Evolutionary conservation across 2,329 filamentous ascomycete species (phyloP), one percentile per base, ranked within the genome.

Genomic region (Penicillium sp.): DNA sequence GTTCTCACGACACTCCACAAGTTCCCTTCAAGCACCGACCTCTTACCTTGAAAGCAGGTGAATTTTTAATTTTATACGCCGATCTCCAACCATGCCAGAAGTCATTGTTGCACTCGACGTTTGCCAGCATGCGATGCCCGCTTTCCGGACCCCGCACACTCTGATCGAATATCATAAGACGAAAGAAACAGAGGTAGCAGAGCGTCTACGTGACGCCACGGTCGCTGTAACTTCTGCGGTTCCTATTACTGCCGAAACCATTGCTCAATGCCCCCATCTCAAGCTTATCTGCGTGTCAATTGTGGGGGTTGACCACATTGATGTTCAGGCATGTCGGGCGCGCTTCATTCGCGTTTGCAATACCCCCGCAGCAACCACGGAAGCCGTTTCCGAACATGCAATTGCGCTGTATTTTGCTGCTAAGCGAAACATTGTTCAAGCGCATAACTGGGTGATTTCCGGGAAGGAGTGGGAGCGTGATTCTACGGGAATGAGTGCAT

Each of bases 391-490:
- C 45, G 45, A 49, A 49, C 45, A 49, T 30, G 45, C 45, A n/a
- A 49, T 49, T 49, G 45, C 45, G 7, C 45, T 49, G 45, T 49
- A 49, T n/a, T 49, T 49, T 13, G 45, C 45, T 30, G 45, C 45
- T 7, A 49, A 49, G 15, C 24, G 45, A n/a, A 49, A 49, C 9
- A 30, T 49, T 12, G 24, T 49, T n/a, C 45, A 26, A 26, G 45
- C 24, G 26, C 45, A 49, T 30, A 30, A 49, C 15, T 49, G 45
- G 45, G 45, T 49, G 7, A 30, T 30, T 2, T 49, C 45, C 12
- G 45, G 45, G 45, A 28, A 49, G 26, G 45, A 30, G 26, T 49
- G 45, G 45, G 26, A 49, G 45, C 2, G 10, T 9, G 45, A 49
- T 1, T 30, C 45, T 30, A 49, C 45, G 45, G 45, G 24, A 12